Conservation (phyloP, 805 yeast species). For the Candida boleticola region DNA sequence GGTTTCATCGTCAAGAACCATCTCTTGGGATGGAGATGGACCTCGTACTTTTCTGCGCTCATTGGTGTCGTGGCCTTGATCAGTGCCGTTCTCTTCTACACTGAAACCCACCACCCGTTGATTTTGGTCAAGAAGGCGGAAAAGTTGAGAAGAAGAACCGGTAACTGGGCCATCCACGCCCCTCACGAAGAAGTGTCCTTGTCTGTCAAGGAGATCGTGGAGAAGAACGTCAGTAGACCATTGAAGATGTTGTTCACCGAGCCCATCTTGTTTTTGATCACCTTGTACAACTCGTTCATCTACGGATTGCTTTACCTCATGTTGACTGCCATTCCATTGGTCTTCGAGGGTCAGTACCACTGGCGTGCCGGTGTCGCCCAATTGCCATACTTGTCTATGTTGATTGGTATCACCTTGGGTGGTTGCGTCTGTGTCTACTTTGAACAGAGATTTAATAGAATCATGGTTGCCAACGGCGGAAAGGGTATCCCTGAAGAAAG, state of each 20-base stretch:
- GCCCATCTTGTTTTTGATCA: slow-evolving; percentile 42
- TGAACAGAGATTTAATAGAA: slow-evolving; percentile 22
- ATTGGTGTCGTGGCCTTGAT: slow-evolving; percentile 31
- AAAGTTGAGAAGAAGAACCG: slow-evolving; percentile 35
- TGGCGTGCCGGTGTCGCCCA: slow-evolving; percentile 21
- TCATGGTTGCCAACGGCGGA: slow-evolving; percentile 34
- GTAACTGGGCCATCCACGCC: slow-evolving; percentile 39
- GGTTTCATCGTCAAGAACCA: slow-evolving; percentile 38
- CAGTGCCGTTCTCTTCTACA: slow-evolving; percentile 26
- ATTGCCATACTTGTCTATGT: slow-evolving; percentile 29
- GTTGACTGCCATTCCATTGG: slow-evolving; percentile 43
- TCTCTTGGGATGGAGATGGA: slow-evolving; percentile 56
- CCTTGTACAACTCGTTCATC: slow-evolving; percentile 48
- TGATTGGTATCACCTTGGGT: slow-evolving; percentile 33
- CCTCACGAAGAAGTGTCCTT: slow-evolving; percentile 36
- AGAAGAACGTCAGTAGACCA: slow-evolving; percentile 38
- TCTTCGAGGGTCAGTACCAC: slow-evolving; percentile 41
- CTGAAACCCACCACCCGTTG: slow-evolving; percentile 43
- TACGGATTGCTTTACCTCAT: slow-evolving; percentile 47
- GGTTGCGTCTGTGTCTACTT: slow-evolving; percentile 21
- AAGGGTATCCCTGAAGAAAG: slow-evolving; percentile 75
- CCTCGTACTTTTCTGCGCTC: slow-evolving; percentile 50
- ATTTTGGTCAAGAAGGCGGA: slow-evolving; percentile 33
- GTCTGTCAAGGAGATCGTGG: slow-evolving; percentile 29
- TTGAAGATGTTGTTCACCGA: slow-evolving; percentile 34